Conservation (phyloP, 1,139 yeast genomes). For the Saccharomyces hybrid region DNA sequence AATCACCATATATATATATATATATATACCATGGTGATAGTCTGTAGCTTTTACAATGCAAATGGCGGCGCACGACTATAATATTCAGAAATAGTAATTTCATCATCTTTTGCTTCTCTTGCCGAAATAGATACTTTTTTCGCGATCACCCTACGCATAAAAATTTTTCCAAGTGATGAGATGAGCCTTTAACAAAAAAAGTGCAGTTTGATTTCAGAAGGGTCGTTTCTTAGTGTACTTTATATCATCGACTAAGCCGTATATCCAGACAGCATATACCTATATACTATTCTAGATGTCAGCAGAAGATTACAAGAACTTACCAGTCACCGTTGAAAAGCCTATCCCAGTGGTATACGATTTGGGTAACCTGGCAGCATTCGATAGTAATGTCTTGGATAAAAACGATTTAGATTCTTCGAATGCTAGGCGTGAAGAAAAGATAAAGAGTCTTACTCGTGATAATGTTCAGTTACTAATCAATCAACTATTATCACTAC, state of each 20-base stretch:
- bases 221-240: neutral
- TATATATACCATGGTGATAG: neutral
- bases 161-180: neutral
- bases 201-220: neutral
- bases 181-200: neutral
- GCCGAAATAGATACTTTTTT: neutral
- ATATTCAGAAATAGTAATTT: neutral
- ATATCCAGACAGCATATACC: neutral
- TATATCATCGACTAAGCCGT: neutral
- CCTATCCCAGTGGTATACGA: slow-evolving; percentile 81
- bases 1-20: neutral
- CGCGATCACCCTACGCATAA: neutral
- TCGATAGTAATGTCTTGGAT: slow-evolving; percentile 79
- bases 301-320: slow-evolving; percentile 21
- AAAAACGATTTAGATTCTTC: slow-evolving; percentile 45
- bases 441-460: slow-evolving; percentile 65
- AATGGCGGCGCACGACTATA: neutral
- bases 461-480: slow-evolving; percentile 88
- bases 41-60: neutral
- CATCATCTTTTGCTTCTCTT: neutral
- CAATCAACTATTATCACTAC: slow-evolving; percentile 84
- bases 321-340: slow-evolving; percentile 79
- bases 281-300: neutral
- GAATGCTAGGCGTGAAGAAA: slow-evolving; percentile 51
- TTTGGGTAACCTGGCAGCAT: slow-evolving; percentile 79